A percentile compares a stretch with the other conserved stretches of the same genome.
Evolutionary conservation across 208 protist species (phyloP).

Genomic region (Trypanosoma avium): DNA sequence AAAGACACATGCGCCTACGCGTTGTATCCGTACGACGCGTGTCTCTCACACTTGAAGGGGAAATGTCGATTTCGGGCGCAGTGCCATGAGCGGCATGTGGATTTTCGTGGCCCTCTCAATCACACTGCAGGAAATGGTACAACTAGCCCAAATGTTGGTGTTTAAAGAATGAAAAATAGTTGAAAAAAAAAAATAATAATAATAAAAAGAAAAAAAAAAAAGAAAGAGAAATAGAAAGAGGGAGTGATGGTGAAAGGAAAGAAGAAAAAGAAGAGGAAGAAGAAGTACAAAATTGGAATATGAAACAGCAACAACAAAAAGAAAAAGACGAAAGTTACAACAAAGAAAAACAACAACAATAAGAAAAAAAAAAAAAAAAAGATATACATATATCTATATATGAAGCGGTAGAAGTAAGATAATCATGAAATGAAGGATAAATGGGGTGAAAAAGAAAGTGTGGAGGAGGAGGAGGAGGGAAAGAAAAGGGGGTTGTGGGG

Average conservation of each 20-base stretch:
- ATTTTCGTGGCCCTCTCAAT: conserved; percentile 72
- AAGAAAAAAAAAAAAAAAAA: conserved; percentile 10
- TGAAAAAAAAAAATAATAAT: neutral
- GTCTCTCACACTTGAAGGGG: conserved; percentile 86
- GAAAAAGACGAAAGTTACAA: conserved; percentile 1
- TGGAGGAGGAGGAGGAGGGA: no score
- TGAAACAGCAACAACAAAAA: conserved; percentile 6
- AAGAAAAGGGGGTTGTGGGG: no score
- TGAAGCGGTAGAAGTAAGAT: no score
- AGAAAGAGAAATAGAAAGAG: neutral
- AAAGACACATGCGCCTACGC: conserved; percentile 82
- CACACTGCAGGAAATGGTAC: conserved; percentile 27
- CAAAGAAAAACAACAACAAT: neutral
- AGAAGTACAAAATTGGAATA: no score
- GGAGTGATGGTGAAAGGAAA: neutral
- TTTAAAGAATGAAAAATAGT: neutral
- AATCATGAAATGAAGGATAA: no score
- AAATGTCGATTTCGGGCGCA: conserved; percentile 85
- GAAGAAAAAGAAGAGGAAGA: neutral
- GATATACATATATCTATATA: neutral
- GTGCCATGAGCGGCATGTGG: conserved; percentile 88
- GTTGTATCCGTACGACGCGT: conserved; percentile 87
- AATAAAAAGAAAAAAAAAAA: conserved; percentile 3
- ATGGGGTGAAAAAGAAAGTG: no score
- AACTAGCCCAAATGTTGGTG: neutral